A percentile compares a stretch with the other conserved stretches of the same genome.
phyloP scores from a whole-genome alignment of 2,329 filamentous ascomycete species.

The Dendrostoma leiphaemia region DNA sequence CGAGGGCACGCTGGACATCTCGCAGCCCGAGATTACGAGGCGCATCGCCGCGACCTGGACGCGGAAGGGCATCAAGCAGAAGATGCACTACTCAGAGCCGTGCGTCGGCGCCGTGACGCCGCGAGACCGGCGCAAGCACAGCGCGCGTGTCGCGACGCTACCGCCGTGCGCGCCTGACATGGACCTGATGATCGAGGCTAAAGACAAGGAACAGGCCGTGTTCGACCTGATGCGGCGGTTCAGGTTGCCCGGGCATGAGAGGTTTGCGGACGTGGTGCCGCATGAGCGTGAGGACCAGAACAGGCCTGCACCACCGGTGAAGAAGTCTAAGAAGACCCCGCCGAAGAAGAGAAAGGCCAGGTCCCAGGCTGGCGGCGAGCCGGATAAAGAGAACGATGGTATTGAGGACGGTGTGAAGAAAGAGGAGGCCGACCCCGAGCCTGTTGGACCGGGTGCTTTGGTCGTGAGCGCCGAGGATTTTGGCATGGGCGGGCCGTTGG shows the following conservation, averaged over 20 bases:
- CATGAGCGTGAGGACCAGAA: slow-evolving; percentile 76
- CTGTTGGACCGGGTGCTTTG: background rate
- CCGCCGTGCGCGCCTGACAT: slow-evolving; percentile 80
- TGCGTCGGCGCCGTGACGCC: slow-evolving; percentile 73
- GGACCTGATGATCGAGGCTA: slow-evolving; percentile 99
- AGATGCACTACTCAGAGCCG: slow-evolving; percentile 95
- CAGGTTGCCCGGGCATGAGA: slow-evolving; percentile 76
- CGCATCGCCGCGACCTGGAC: slow-evolving; percentile 83
- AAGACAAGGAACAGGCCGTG: slow-evolving; percentile 95
- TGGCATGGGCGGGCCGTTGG: slow-evolving; percentile 80
- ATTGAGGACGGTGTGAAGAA: slow-evolving; percentile 40
- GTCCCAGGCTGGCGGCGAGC: slow-evolving; percentile 24
- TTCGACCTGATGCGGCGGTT: slow-evolving; percentile 91
- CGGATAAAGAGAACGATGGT: slow-evolving; percentile 25
- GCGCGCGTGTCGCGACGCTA: slow-evolving; percentile 71
- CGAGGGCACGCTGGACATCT: slow-evolving; percentile 83
- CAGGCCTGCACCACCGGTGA: slow-evolving; percentile 44
- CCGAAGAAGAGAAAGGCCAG: slow-evolving; percentile 33
- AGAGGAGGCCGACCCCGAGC: slow-evolving; percentile 6
- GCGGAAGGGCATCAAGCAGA: slow-evolving; percentile 80
- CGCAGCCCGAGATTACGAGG: slow-evolving; percentile 59
- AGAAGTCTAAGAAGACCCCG: slow-evolving; percentile 40
- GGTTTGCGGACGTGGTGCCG: slow-evolving; percentile 74
- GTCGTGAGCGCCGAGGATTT: slow-evolving; percentile 64
- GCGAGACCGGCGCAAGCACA: slow-evolving; percentile 80